Base-by-base conservation (phyloP, 176 grass and related monocot species). In the Elaeis guineensis region DNA sequence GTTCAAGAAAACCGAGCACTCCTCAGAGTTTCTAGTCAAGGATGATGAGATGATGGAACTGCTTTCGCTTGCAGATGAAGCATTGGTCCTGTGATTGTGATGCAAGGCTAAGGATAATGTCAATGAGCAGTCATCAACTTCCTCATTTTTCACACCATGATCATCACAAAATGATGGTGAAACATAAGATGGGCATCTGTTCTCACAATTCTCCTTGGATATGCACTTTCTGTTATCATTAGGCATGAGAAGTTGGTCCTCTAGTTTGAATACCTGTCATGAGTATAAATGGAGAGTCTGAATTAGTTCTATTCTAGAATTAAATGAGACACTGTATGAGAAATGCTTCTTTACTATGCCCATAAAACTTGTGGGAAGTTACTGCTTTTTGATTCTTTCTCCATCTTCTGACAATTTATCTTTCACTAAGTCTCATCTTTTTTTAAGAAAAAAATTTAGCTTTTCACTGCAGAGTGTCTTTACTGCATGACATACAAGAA, bases 71-170 rank as follows among this genome's bases (percentile, higher is more conserved):
- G 62, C 64, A 0, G 87, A 80, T 14, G 81, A 65, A 52, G 59
- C 54, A 5, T 73, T 69, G 15, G 32, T 59, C 5, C 3, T 0
- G 26, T 49, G 52, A 23, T 59, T 86, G 3, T 60, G 55, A 52
- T 89, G 76, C 18, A 71, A 54, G 14, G 73, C 71, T 5, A 98
- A 73, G n/a, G 85, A 89, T 49, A 93, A 70, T 0, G 82, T 83
- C 59, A 93, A 71, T 0, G 76, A 79, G 63, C 69, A 89, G 14
- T 77, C 51, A 49, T 77, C 60, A n/a, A 50, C 21, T 17, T 35
- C 53, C 2, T 58, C 57, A 21, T 49, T 69, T 21, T 52, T 50
- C 6, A 6, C 72, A 12, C 35, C 35, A 44, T 15, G 5, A 17
- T 52, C 51, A 49, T 65, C 55, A 51, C 66, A 22, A 61, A 78